phyloP scores from a whole-genome alignment of 2,329 filamentous ascomycete genomes.

The Nigrospora sphaerica region DNA sequence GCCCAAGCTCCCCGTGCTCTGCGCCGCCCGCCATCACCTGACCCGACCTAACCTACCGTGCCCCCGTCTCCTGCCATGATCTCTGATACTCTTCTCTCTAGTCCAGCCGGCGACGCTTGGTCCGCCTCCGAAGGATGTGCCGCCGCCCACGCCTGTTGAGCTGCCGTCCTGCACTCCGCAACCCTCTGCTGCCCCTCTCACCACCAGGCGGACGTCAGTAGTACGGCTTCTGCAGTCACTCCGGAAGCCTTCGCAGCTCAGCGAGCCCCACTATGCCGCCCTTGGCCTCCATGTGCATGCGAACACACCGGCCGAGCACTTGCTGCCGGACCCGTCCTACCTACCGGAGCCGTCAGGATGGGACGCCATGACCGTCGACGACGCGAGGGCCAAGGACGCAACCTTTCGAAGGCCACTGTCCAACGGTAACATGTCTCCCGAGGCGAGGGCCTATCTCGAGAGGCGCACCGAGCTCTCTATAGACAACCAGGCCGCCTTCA shows the following conservation, averaged over 20 bases:
- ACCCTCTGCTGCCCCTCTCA: constrained; percentile 9
- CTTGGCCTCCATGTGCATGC: constrained; percentile 49
- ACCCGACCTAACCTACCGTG: no score
- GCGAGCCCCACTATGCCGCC: constrained; percentile 44
- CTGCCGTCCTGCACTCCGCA: constrained; percentile 37
- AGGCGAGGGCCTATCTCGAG: constrained; percentile 51
- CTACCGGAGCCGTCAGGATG: constrained; percentile 48
- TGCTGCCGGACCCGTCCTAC: constrained; percentile 46
- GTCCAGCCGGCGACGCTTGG: constrained; percentile 15
- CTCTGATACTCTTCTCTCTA: constrained; percentile 5
- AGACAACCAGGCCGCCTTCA: constrained; percentile 51
- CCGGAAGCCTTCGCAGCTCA: constrained; percentile 43
- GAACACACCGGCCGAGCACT: constrained; percentile 37
- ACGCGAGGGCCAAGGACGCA: constrained; percentile 40
- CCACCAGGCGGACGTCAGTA: constrained; percentile 27
- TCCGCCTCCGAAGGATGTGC: constrained; percentile 40
- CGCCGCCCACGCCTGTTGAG: constrained; percentile 47
- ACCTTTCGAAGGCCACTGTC: constrained; percentile 40
- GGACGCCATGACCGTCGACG: constrained; percentile 40
- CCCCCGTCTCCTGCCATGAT: no score
- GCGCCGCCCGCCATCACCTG: no score
- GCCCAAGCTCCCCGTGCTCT: no score
- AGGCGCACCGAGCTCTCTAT: constrained; percentile 50
- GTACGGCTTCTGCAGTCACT: constrained; percentile 45
- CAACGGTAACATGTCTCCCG: constrained; percentile 48